phyloP scores from a whole-genome alignment of 2,329 filamentous ascomycete genomes.

The Arthrinium puccinioides region DNA sequence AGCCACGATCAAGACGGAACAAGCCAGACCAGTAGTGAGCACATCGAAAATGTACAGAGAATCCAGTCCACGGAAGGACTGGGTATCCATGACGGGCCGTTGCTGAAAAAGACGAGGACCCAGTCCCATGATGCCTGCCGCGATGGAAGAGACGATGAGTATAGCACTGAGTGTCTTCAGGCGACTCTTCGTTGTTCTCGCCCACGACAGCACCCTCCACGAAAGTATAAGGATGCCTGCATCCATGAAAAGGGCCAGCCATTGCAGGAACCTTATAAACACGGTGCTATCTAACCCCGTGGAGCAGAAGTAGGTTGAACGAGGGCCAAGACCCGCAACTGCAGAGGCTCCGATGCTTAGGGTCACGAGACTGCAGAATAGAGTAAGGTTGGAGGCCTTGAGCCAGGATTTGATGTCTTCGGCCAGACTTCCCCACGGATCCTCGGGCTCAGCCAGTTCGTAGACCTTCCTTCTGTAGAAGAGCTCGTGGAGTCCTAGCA shows the following conservation, averaged over 20 bases:
- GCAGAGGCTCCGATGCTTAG: slow-evolving; percentile 36
- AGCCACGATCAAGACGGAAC: slow-evolving; percentile 37
- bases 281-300: slow-evolving; percentile 29
- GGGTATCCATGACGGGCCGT: slow-evolving; percentile 15
- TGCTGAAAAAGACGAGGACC: slow-evolving; percentile 20
- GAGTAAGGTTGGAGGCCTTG: slow-evolving; percentile 29
- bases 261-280: slow-evolving; percentile 33
- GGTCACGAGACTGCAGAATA: slow-evolving; percentile 27
- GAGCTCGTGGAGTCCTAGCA: slow-evolving; percentile 38
- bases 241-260: slow-evolving; percentile 37
- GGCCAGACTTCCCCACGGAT: slow-evolving; percentile 33
- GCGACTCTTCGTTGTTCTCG: slow-evolving; percentile 37
- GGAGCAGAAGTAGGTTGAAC: slow-evolving; percentile 47
- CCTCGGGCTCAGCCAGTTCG: slow-evolving; percentile 37
- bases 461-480: slow-evolving; percentile 27
- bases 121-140: slow-evolving; percentile 29
- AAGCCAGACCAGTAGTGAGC: slow-evolving; percentile 37
- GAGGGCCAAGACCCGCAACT: slow-evolving; percentile 26
- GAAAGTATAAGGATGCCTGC: slow-evolving; percentile 36
- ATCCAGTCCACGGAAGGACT: slow-evolving; percentile 27
- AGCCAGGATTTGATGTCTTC: slow-evolving; percentile 43
- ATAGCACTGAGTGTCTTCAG: slow-evolving; percentile 37
- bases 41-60: slow-evolving; percentile 42
- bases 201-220: slow-evolving; percentile 46
- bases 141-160: slow-evolving; percentile 31